Base-by-base conservation (phyloP, 2,329 filamentous ascomycete species). In the Pseudogymnoascus sp. region DNA sequence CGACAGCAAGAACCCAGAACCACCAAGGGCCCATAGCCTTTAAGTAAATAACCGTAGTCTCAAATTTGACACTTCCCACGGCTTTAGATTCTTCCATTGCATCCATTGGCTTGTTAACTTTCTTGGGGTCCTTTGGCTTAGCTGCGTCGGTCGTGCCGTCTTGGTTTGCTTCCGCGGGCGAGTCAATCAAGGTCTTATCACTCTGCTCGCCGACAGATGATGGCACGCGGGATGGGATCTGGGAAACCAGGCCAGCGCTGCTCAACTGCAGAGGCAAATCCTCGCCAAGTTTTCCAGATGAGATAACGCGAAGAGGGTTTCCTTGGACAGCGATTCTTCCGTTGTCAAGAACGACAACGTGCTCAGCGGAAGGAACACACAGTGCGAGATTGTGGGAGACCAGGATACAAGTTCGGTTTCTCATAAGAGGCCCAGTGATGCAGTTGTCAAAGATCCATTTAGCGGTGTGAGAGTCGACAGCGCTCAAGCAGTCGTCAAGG, bases 391-490 rank as follows among this genome's bases (percentile, higher is more conserved):
- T 99, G 78, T 99, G 95, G 0, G 95, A 97, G 37, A 99, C 93
- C 46, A 99, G 82, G 62, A 99, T 91, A 75, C 95, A 98, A 28
- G 95, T 98, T 43, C 95, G 87, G 71, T 87, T 82, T 64, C 83
- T 79, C 95, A 99, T 98, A 61, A 99, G 78, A 5, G 91, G 90
- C 2, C 95, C 95, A 69, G 88, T 88, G 67, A 99, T 88, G 65
- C 93, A 96, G 75, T 96, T 89, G 73, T 89, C 89, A 77, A 98
- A 98, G 68, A 99, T 98, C 88, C 96, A 97, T 75, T 97, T 96
- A 2, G 93, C 93, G 0, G 95, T 98, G 71, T 99, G 95, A 3
- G 95, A 96, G 75, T 99, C 95, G 35, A 99, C 95, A 28, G 95
- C 95, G 72, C 93, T 97, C 46, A 99, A 82, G 67, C 96, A 96